phyloP scores from a whole-genome alignment of 2,329 filamentous ascomycete species.

The Cordyceps cicadae region DNA sequence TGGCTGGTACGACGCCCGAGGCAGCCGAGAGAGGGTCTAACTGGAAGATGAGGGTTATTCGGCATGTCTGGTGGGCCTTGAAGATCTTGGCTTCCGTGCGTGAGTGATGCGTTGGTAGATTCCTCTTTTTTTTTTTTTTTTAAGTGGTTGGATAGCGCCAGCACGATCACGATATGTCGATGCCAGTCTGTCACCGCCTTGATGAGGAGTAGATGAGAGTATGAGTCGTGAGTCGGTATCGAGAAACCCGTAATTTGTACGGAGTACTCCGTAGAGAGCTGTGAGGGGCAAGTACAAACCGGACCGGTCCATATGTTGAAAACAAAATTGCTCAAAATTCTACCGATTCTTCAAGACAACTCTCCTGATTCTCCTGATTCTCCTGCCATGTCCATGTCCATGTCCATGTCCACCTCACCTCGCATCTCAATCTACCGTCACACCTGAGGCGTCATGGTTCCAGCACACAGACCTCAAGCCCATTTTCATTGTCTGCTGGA shows the following conservation, averaged over 20 bases:
- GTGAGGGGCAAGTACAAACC: too few relatives aligned
- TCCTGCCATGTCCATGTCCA: not conserved
- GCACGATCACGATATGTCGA: constrained; percentile 4
- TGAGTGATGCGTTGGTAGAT: not conserved
- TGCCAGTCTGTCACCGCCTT: not conserved
- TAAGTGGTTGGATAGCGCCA: not conserved
- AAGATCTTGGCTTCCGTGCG: constrained; percentile 9
- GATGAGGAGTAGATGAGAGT: too few relatives aligned
- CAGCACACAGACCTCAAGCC: constrained; percentile 5
- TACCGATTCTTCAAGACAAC: not conserved
- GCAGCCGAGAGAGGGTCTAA: constrained; percentile 2
- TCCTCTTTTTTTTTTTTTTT: too few relatives aligned
- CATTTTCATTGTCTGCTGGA: constrained; percentile 1
- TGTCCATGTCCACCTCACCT: not conserved
- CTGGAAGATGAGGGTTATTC: not conserved
- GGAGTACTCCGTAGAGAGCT: too few relatives aligned
- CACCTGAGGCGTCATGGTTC: constrained; percentile 4
- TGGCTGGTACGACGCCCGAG: not conserved
- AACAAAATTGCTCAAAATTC: not conserved
- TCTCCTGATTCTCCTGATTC: not conserved
- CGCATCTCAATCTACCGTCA: constrained; percentile 10
- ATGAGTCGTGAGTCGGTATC: too few relatives aligned
- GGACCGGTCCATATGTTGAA: too few relatives aligned
- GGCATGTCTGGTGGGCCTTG: constrained; percentile 6
- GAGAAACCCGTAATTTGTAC: too few relatives aligned